A percentile compares a stretch with the other conserved stretches of the same genome.
phyloP scores from a whole-genome alignment of 345 rosid genomes.

The Hirschfeldia incana region DNA sequence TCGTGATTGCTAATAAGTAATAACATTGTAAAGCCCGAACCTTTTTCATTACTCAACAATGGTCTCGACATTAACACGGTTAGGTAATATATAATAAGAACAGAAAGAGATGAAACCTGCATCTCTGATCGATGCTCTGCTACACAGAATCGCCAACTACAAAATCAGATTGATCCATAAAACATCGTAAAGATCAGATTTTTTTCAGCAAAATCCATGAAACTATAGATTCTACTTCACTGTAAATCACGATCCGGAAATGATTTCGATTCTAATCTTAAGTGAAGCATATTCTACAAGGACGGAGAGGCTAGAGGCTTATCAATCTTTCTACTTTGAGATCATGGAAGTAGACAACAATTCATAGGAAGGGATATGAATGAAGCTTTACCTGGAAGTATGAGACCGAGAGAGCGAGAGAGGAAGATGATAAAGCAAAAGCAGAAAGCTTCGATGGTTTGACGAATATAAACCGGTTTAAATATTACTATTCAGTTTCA shows the following conservation, averaged over 20 bases:
- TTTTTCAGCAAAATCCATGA: neutral
- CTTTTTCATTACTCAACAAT: neutral
- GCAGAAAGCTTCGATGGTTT: neutral
- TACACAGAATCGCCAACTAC: neutral
- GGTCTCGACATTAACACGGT: neutral
- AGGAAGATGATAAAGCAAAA: neutral
- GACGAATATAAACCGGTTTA: neutral
- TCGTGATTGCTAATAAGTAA: constrained; percentile 65
- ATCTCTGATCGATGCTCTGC: constrained; percentile 18
- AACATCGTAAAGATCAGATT: neutral
- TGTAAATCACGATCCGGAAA: neutral
- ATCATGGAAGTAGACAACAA: neutral
- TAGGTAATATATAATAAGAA: neutral
- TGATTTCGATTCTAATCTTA: neutral
- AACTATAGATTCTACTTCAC: neutral
- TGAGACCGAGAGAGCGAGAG: neutral
- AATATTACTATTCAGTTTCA: too few relatives aligned
- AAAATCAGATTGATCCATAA: neutral
- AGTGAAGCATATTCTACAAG: neutral
- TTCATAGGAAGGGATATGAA: neutral
- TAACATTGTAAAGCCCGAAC: neutral
- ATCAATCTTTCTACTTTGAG: neutral
- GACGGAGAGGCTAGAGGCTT: neutral
- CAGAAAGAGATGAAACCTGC: constrained; percentile 8
- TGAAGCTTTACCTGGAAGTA: neutral